Conservation (phyloP, 2,329 filamentous ascomycete species). For the Berkeleyomyces rouxiae region DNA sequence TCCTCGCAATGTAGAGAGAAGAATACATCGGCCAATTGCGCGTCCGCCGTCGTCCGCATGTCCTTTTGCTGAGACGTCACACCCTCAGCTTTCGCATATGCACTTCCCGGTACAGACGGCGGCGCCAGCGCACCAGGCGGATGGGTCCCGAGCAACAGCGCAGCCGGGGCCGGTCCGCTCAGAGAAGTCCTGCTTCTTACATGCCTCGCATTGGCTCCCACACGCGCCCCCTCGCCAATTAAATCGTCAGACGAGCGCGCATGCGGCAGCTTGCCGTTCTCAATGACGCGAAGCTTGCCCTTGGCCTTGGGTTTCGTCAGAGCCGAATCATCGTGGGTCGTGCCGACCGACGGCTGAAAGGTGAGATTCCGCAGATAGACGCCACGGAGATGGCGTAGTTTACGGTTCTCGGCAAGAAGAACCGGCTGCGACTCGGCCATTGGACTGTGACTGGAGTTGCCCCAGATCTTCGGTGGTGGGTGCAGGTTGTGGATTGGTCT, state of each 20-base stretch:
- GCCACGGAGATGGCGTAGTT: conserved; percentile 71
- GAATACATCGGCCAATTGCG: conserved; percentile 69
- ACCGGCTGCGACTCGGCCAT: conserved; percentile 26
- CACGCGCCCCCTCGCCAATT: neutral
- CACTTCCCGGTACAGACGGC: conserved; percentile 22
- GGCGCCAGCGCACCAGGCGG: neutral
- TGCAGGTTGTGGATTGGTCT: neutral
- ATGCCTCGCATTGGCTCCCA: conserved; percentile 28
- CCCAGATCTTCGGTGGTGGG: neutral
- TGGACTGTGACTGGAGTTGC: neutral
- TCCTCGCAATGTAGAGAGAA: conserved; percentile 57
- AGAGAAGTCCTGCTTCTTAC: conserved; percentile 42
- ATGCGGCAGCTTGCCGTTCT: conserved; percentile 33
- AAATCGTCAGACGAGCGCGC: conserved; percentile 36
- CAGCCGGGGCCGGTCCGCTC: neutral
- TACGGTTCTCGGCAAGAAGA: conserved; percentile 60
- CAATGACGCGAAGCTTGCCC: conserved; percentile 23
- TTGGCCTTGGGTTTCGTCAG: conserved; percentile 38
- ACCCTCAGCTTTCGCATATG: conserved; percentile 24
- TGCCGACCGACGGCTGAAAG: conserved; percentile 37
- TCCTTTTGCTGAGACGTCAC: conserved; percentile 45
- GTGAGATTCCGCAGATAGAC: conserved; percentile 76
- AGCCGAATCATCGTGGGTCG: conserved; percentile 61
- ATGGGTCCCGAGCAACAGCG: neutral
- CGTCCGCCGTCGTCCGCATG: conserved; percentile 55